Base-by-base conservation (phyloP, 352 stramenopile species). In the Globisporangium recalcitrans region DNA sequence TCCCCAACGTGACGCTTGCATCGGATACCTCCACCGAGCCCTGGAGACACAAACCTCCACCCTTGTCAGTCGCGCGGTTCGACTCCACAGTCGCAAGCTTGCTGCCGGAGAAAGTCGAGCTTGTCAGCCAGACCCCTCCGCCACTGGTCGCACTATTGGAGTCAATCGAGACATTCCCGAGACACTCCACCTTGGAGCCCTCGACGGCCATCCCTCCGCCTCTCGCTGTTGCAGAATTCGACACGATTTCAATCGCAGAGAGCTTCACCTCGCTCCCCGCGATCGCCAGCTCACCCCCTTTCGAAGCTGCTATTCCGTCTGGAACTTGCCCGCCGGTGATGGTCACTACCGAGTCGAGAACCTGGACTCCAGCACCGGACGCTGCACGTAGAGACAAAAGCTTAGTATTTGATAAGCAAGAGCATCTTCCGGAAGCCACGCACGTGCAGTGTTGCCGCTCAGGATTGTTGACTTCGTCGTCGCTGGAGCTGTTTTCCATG, bases 361-460 rank as follows among this genome's bases (percentile, higher is more conserved):
- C 46, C 22, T 75, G 71, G 13, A 78, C 65, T 9, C 73, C 73
- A 36, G 65, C 73, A 47, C 73, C 73, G 26, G 54, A 64, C 1
- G 31, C 73, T 80, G 7, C 47, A 47, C 5, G 10, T 1, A 46
- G 3, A 52, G 47, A 21, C 38, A 11, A 38, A n/a, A 9, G 14
- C 14, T 19, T n/a, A 24, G 16, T 2, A 5, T 9, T 6, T 21
- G 49, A 22, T 34, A 13, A 24, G n/a, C 19, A 53, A n/a, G n/a
- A n/a, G n/a, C n/a, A n/a, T n/a, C n/a, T n/a, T n/a, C n/a, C n/a
- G n/a, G n/a, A 58, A 34, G 26, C 7, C 27, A 63, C 69, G 26
- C 69, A 78, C 70, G 16, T 34, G 72, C 72, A 47, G 40, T 59
- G 36, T 81, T 81, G 26, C 26, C 52, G 19, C 22, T 60, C 22